These are phyloP conservation scores for Brassica carinata DNA, from an alignment of 345 rosid species.

Conservation along the genomic window DNA sequence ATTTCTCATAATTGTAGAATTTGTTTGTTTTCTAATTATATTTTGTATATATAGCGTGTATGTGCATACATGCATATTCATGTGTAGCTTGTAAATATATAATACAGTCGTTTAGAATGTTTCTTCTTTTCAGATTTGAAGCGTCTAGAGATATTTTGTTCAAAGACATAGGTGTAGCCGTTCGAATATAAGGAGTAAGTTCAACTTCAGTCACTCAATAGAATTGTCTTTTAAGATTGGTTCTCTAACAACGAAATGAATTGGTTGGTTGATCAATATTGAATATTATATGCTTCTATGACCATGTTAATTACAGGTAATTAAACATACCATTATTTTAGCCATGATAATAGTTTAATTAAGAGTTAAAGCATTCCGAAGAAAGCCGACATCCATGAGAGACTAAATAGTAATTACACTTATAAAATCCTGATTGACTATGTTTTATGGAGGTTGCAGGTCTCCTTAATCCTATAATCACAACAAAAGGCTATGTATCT, in stretches of 20 bases:
- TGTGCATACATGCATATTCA: background rate
- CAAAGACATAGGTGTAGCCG: background rate
- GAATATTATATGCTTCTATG: background rate
- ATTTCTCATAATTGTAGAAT: background rate
- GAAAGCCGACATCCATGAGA: background rate
- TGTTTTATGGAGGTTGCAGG: conserved; percentile 1
- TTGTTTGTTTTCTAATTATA: background rate
- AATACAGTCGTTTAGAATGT: background rate
- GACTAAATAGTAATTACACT: conserved; percentile 6
- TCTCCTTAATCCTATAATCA: background rate
- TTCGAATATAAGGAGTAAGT: background rate
- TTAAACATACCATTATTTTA: background rate
- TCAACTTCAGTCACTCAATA: background rate
- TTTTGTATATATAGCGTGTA: background rate
- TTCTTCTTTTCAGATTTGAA: conserved; percentile 1
- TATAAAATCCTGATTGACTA: conserved; percentile 1
- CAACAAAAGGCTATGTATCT: conserved; percentile 21
- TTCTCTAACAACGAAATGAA: background rate
- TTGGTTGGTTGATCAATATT: background rate
- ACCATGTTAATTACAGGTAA: conserved; percentile 1
- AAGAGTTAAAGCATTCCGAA: conserved; percentile 5
- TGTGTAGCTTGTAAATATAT: background rate
- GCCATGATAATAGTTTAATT: background rate
- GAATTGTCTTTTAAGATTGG: background rate
- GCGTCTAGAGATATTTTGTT: background rate